These are phyloP conservation scores for Mycena pura DNA, from an alignment of 768 basidiomycete species.

Conservation along the genomic window DNA sequence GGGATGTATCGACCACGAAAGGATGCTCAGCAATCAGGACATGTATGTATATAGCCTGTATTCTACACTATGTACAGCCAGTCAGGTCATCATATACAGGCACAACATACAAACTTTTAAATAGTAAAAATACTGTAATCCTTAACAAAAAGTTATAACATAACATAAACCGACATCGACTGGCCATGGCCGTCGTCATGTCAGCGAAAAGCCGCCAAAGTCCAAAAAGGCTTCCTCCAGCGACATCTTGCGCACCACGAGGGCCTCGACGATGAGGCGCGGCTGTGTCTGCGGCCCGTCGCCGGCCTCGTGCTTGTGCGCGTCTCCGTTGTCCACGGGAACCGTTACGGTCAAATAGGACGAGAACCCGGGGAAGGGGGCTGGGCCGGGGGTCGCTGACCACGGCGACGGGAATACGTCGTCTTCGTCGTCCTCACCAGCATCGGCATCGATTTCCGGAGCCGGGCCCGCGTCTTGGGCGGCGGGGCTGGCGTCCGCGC, in stretches of 20 bases:
- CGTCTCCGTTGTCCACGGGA: slow-evolving; percentile 15
- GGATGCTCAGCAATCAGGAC: too few relatives aligned
- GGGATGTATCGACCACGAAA: too few relatives aligned
- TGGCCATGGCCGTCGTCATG: too few relatives aligned
- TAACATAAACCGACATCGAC: too few relatives aligned
- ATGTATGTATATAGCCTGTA: too few relatives aligned
- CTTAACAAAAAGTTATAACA: too few relatives aligned
- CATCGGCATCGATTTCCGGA: slow-evolving; percentile 22
- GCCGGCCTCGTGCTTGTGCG: not conserved
- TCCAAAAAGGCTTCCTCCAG: slow-evolving; percentile 80
- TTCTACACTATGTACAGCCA: too few relatives aligned
- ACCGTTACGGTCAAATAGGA: slow-evolving; percentile 20
- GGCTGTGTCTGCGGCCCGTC: not conserved
- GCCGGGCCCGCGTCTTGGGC: too few relatives aligned
- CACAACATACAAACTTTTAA: too few relatives aligned
- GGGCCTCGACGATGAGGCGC: slow-evolving; percentile 79
- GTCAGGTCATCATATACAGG: too few relatives aligned
- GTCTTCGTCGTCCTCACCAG: slow-evolving; percentile 38
- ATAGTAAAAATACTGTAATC: too few relatives aligned
- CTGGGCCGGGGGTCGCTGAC: slow-evolving; percentile 33
- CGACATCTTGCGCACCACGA: slow-evolving; percentile 80
- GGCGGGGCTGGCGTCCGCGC: slow-evolving; percentile 15
- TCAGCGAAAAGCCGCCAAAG: slow-evolving; percentile 66
- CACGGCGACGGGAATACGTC: slow-evolving; percentile 47
- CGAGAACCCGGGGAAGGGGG: slow-evolving; percentile 32